Evolutionary conservation across 805 yeast genomes (phyloP), one percentile per base, ranked within the genome.

Genomic region (Pichia manshurica): DNA sequence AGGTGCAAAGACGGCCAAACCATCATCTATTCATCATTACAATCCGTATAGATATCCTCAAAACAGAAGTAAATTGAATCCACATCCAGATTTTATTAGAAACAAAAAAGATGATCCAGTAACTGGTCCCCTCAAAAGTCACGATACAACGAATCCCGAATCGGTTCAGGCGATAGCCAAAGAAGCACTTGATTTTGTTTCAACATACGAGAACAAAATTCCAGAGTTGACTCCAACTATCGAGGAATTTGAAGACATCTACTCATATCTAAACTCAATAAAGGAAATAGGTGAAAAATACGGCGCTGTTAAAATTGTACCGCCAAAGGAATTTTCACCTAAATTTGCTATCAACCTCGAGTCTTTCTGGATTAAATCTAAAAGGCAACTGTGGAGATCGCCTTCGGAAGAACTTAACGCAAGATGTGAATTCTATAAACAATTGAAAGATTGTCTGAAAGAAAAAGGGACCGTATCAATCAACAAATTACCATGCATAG

Each of bases 281-380:
- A 62, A 66, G 12, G 69, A 72, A 0, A 56, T 72, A 9, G 96
- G 93, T 2, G 64, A 61, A 29, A 61, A 66, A 25, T 79, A 73
- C 61, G 96, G 96, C 0, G 89, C 93, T 57, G 65, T 88, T 39
- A 90, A 89, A 58, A 61, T 90, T 2, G 69, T 76, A 6, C 82
- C 95, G 4, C 90, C 91, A 0, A 33, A 36, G 17, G 49, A 45
- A 28, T 56, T 34, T 21, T 22, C 36, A 3, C 55, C 50, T 15
- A 56, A 52, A 10, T 66, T 64, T 44, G 49, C 62, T 10, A 55
- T 67, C 19, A 74, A 76, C 53, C 64, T 79, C 3, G 77, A 75
- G 47, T 54, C 69, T 15, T 70, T 76, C 51, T 72, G 78, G 73
- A 76, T 82, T 58, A 72, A 70, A 47, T 66, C 82, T 0, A 70